These are phyloP conservation scores for Curvularia spicifera DNA, from an alignment of 2,329 filamentous ascomycete genomes.

Conservation along the genomic window DNA sequence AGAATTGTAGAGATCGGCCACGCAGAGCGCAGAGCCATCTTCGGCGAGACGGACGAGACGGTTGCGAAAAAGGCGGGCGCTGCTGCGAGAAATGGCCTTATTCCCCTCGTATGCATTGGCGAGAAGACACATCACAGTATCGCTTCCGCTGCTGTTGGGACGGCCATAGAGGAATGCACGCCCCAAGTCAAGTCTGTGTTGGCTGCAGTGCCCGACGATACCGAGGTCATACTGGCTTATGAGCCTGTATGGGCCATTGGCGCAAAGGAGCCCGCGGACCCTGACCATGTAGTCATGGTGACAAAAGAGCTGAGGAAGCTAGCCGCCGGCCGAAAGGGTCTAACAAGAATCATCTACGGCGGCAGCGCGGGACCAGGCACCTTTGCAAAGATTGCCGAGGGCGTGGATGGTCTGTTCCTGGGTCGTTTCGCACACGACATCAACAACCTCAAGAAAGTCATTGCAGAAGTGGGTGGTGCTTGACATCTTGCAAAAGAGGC, in stretches of 20 bases:
- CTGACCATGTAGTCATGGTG: slow-evolving; percentile 75
- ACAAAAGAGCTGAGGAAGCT: slow-evolving; percentile 68
- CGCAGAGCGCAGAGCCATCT: slow-evolving; percentile 75
- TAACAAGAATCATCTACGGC: slow-evolving; percentile 77
- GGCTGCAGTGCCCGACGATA: slow-evolving; percentile 63
- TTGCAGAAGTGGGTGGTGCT: slow-evolving; percentile 68
- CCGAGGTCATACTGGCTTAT: slow-evolving; percentile 79
- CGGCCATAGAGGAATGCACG: slow-evolving; percentile 70
- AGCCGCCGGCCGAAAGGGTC: slow-evolving; percentile 59
- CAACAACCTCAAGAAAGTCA: slow-evolving; percentile 72
- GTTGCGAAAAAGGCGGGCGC: slow-evolving; percentile 74
- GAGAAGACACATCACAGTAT: slow-evolving; percentile 63
- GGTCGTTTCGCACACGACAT: slow-evolving; percentile 83
- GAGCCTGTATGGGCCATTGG: slow-evolving; percentile 92
- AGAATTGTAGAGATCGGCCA: slow-evolving; percentile 80
- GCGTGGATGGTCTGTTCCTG: slow-evolving; percentile 80
- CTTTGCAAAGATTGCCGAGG: slow-evolving; percentile 69
- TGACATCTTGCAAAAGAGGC: slow-evolving; percentile 16
- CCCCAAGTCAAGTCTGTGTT: slow-evolving; percentile 71
- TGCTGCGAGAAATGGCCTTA: slow-evolving; percentile 70
- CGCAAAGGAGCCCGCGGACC: slow-evolving; percentile 71
- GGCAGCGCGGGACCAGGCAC: slow-evolving; percentile 82
- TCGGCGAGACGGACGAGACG: slow-evolving; percentile 74
- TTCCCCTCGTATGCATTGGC: slow-evolving; percentile 81
- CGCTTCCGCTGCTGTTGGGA: slow-evolving; percentile 59